phyloP scores from a whole-genome alignment of 768 basidiomycete species.

The Calocybe gangraenosa region DNA sequence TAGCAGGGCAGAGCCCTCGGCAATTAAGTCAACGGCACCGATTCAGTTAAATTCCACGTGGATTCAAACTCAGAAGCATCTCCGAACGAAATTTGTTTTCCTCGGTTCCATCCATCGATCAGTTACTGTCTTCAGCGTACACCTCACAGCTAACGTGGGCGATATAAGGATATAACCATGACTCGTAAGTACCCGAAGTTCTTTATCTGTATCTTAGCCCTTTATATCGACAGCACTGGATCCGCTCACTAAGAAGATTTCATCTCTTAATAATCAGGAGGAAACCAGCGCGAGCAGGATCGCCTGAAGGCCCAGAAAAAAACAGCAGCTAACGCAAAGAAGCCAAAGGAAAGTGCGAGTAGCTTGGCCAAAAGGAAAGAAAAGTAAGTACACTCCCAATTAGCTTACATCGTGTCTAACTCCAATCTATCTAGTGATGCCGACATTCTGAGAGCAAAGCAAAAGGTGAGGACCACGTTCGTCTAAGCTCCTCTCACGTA shows the following conservation, averaged over 20 bases:
- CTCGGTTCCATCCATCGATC: conserved; percentile 1
- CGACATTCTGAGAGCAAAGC: conserved; percentile 69
- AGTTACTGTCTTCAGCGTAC: neutral
- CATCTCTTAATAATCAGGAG: conserved; percentile 43
- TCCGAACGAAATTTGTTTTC: conserved; percentile 18
- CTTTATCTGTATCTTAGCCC: conserved; percentile 5
- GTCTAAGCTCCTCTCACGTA: conserved; percentile 3
- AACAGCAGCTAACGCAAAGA: conserved; percentile 46
- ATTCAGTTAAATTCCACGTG: conserved; percentile 4
- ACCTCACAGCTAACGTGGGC: conserved; percentile 9
- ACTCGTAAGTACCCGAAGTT: conserved; percentile 42
- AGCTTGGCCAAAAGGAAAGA: conserved; percentile 69
- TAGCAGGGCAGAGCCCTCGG: conserved; percentile 9
- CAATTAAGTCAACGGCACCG: conserved; percentile 5
- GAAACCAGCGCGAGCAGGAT: conserved; percentile 78
- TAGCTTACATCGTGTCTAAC: conserved; percentile 5
- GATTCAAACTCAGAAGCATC: conserved; percentile 17
- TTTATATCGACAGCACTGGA: conserved; percentile 13
- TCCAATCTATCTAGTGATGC: conserved; percentile 68
- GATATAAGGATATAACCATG: conserved; percentile 30
- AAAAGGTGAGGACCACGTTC: conserved; percentile 50
- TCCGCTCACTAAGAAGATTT: conserved; percentile 19
- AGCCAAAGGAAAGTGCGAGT: conserved; percentile 67
- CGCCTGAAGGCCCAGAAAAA: conserved; percentile 76
- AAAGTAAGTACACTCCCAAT: conserved; percentile 44